Evolutionary conservation across 495 filamentous ascomycete species (phyloP).

Genomic region (Aspergillus kassunensis): DNA sequence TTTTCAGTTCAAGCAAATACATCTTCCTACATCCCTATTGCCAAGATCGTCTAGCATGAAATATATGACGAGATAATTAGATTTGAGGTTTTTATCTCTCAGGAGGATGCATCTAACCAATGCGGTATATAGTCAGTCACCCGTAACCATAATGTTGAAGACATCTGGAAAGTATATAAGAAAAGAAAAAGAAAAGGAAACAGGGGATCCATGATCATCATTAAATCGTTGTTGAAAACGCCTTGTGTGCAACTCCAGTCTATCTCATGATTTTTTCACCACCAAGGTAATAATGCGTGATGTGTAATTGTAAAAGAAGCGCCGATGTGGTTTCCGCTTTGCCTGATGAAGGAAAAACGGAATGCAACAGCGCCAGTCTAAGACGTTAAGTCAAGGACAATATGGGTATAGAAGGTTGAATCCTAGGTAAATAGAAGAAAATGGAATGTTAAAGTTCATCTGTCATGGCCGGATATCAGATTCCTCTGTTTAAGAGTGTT

Average conservation of each 20-base stretch:
- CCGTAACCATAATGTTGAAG: too few relatives aligned
- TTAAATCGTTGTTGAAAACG: conserved; percentile 46
- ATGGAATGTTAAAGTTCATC: conserved; percentile 15
- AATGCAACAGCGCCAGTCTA: conserved; percentile 16
- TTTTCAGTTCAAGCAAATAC: not conserved
- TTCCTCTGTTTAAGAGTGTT: conserved; percentile 27
- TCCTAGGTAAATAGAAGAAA: conserved; percentile 31
- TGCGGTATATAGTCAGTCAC: not conserved
- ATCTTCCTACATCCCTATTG: not conserved
- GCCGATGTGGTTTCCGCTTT: too few relatives aligned
- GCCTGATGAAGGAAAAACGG: too few relatives aligned
- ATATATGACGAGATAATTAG: conserved; percentile 4
- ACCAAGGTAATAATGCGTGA: conserved; percentile 9
- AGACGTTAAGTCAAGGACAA: conserved; percentile 39
- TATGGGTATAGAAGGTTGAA: conserved; percentile 50
- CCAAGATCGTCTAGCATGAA: conserved; percentile 10
- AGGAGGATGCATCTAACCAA: not conserved
- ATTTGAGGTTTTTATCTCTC: not conserved
- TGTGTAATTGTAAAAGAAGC: conserved; percentile 11
- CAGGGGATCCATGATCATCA: conserved; percentile 11
- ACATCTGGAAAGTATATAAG: too few relatives aligned
- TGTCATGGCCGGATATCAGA: not conserved
- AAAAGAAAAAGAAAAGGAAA: not conserved
- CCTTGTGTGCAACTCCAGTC: conserved; percentile 23
- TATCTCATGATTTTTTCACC: conserved; percentile 19